These are phyloP conservation scores for Chytriomyces hyalinus DNA, from an alignment of 192 early-diverging fungal species.

Conservation along the genomic window DNA sequence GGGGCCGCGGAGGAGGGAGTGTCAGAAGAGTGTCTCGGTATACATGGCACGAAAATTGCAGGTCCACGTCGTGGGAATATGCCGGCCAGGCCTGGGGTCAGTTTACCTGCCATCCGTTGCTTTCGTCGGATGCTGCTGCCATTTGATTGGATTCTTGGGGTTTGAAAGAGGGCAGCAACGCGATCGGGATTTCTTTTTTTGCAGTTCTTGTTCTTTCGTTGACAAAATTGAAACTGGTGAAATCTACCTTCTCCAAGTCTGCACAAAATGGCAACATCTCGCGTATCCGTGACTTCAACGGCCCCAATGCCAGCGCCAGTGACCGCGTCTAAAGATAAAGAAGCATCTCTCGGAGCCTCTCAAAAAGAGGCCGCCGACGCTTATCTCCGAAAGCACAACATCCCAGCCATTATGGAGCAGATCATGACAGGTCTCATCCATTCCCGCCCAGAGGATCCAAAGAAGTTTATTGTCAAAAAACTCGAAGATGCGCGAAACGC, in stretches of 20 bases:
- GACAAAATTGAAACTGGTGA: not conserved
- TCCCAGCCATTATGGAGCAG: constrained; percentile 46
- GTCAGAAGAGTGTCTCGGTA: not conserved
- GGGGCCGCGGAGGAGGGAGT: not conserved
- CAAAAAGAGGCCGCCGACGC: constrained; percentile 42
- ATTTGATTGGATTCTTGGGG: not conserved
- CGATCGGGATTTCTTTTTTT: no score
- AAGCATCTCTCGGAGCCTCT: not conserved
- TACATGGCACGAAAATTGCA: not conserved
- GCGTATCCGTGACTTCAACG: no score
- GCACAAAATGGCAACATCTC: not conserved
- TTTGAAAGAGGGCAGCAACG: not conserved
- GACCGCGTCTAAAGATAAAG: no score
- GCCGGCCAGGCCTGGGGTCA: not conserved
- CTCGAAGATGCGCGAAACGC: constrained; percentile 50
- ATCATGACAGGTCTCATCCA: constrained; percentile 42
- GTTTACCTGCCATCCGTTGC: constrained; percentile 33
- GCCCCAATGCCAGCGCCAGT: no score
- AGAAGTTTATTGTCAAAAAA: constrained; percentile 50
- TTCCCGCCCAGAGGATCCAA: constrained; percentile 51
- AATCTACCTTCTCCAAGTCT: not conserved
- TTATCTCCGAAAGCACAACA: constrained; percentile 45
- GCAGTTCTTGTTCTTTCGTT: not conserved
- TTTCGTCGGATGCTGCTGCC: constrained; percentile 23
- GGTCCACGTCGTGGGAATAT: no score